Evolutionary conservation across 2,329 filamentous ascomycete genomes (phyloP).

Genomic region (Claviceps quebecensis): DNA sequence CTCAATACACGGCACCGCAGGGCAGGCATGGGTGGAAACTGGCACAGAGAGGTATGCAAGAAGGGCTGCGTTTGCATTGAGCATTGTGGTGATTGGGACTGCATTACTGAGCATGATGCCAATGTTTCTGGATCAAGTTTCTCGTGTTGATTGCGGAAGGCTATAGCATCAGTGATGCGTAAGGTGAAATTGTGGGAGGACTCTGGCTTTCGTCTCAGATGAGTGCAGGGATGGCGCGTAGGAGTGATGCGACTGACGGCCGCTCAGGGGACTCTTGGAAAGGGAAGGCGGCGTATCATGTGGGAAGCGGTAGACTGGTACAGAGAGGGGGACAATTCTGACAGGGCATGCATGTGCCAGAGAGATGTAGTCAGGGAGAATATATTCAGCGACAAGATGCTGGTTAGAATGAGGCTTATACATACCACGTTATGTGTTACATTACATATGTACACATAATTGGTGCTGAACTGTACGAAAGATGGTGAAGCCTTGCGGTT

Average conservation of each 20-base stretch:
- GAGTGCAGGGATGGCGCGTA: neutral
- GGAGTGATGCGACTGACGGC: neutral
- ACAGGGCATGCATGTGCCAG: neutral
- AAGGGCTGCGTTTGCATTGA: neutral
- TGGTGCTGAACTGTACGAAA: too few relatives aligned
- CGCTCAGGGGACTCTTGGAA: neutral
- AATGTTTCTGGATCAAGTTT: neutral
- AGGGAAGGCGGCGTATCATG: neutral
- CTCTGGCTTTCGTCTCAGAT: too few relatives aligned
- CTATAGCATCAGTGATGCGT: neutral
- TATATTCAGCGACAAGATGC: neutral
- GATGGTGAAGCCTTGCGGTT: too few relatives aligned
- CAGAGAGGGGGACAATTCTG: neutral
- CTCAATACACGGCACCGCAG: neutral
- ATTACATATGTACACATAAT: too few relatives aligned
- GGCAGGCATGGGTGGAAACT: neutral
- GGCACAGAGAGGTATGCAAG: neutral
- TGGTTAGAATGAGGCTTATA: neutral
- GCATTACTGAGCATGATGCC: constrained; percentile 1
- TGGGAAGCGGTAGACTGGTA: neutral
- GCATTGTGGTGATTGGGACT: constrained; percentile 2
- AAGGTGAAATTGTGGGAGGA: neutral
- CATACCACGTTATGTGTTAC: neutral
- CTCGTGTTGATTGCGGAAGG: too few relatives aligned
- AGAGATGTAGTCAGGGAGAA: neutral